A percentile compares a stretch with the other conserved stretches of the same genome.
phyloP scores from a whole-genome alignment of 2,329 filamentous ascomycete species.

The Mollisiaceae sp. region DNA sequence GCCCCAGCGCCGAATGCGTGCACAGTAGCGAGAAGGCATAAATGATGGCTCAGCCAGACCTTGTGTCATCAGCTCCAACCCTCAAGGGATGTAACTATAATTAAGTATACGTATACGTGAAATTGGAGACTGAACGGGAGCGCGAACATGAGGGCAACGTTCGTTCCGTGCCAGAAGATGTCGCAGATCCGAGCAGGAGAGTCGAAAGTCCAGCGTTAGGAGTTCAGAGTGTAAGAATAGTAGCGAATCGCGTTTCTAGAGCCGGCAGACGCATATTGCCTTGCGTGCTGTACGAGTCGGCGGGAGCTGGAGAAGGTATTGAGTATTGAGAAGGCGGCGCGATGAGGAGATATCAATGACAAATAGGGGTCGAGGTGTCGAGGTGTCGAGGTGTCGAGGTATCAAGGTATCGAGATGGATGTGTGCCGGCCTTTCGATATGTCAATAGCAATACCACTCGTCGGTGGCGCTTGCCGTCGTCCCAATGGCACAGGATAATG shows the following conservation, averaged over 20 bases:
- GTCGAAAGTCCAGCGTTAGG: not conserved
- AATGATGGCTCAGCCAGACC: constrained; percentile 9
- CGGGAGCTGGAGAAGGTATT: too few species aligned
- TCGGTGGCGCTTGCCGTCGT: not conserved
- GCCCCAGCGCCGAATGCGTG: constrained; percentile 15
- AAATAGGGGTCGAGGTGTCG: too few species aligned
- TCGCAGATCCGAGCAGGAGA: not conserved
- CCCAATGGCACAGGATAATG: not conserved
- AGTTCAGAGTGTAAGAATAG: not conserved
- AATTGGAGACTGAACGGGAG: not conserved
- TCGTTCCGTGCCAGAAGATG: not conserved
- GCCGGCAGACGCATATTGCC: not conserved
- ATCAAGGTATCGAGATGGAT: too few species aligned
- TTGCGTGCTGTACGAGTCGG: not conserved
- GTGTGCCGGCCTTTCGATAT: not conserved
- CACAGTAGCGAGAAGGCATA: constrained; percentile 21
- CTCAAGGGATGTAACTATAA: constrained; percentile 11
- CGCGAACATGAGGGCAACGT: not conserved
- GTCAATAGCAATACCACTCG: not conserved
- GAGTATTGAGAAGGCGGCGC: too few species aligned
- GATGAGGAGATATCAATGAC: too few species aligned
- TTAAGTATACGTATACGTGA: not conserved
- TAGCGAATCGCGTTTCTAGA: not conserved
- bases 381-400: too few species aligned
- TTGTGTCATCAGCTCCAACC: constrained; percentile 14